These are phyloP conservation scores for Claviceps pazoutovae DNA, from an alignment of 2,329 filamentous ascomycete genomes.

Conservation along the genomic window DNA sequence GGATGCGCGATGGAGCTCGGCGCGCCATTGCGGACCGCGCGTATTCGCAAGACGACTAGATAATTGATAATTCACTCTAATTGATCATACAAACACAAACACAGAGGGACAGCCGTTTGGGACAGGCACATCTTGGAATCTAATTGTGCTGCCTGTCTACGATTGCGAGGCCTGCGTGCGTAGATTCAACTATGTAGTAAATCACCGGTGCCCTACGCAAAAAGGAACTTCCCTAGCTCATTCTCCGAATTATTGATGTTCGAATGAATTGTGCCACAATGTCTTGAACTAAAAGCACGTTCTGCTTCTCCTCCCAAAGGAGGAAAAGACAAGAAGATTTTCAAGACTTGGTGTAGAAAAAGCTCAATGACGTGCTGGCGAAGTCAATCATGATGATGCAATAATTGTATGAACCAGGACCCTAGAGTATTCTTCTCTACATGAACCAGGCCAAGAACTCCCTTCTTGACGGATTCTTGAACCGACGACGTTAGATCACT, in stretches of 20 bases:
- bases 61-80: not conserved
- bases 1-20: conserved; percentile 37
- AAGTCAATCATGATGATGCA: conserved; percentile 25
- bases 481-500: conserved; percentile 22
- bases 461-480: conserved; percentile 18
- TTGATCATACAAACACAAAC: not conserved
- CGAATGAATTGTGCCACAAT: too few relatives aligned
- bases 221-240: too few relatives aligned
- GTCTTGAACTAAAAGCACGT: too few relatives aligned
- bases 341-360: not conserved
- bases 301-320: too few relatives aligned
- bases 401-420: conserved; percentile 25
- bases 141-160: too few relatives aligned
- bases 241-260: too few relatives aligned
- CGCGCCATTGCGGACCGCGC: conserved; percentile 19
- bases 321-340: too few relatives aligned
- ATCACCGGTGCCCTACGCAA: too few relatives aligned
- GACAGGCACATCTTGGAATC: too few relatives aligned
- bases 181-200: too few relatives aligned
- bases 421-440: conserved; percentile 24
- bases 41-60: not conserved
- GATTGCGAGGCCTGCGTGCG: too few relatives aligned
- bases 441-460: conserved; percentile 21
- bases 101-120: too few relatives aligned
- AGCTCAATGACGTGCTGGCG: conserved; percentile 11